A percentile compares a stretch with the other conserved stretches of the same genome.
Evolutionary conservation across 2,329 filamentous ascomycete species (phyloP).

Genomic region (Colletotrichum tropicicola): DNA sequence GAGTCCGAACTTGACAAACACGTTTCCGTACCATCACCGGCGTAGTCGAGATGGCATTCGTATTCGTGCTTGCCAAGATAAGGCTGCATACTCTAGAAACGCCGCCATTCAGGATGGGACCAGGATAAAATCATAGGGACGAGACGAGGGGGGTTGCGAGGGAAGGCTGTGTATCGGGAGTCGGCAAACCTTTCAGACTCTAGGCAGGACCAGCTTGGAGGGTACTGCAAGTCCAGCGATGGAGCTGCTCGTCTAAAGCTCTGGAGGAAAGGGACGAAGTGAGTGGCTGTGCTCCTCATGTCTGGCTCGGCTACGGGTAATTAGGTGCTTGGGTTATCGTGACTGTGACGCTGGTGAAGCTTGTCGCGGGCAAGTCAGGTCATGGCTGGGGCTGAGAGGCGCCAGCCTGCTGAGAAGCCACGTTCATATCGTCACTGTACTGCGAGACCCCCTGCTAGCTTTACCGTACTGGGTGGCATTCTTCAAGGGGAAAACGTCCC

Average conservation of each 20-base stretch:
- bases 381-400: slow-evolving; percentile 18
- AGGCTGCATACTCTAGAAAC: background rate
- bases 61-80: background rate
- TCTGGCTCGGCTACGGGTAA: background rate
- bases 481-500: background rate
- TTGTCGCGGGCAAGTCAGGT: background rate
- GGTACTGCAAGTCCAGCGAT: background rate
- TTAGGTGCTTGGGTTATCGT: background rate
- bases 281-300: background rate
- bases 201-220: background rate
- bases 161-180: background rate
- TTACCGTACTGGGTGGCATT: background rate
- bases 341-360: background rate
- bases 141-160: background rate
- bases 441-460: background rate
- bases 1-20: too few relatives aligned
- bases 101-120: background rate
- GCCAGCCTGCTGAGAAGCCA: background rate
- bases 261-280: background rate
- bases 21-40: background rate
- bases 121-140: background rate
- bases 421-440: background rate
- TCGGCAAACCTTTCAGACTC: background rate
- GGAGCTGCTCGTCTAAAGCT: background rate
- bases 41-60: background rate